Base-by-base conservation (phyloP, 139 green algal genomes). In the Micractinium sp. region DNA sequence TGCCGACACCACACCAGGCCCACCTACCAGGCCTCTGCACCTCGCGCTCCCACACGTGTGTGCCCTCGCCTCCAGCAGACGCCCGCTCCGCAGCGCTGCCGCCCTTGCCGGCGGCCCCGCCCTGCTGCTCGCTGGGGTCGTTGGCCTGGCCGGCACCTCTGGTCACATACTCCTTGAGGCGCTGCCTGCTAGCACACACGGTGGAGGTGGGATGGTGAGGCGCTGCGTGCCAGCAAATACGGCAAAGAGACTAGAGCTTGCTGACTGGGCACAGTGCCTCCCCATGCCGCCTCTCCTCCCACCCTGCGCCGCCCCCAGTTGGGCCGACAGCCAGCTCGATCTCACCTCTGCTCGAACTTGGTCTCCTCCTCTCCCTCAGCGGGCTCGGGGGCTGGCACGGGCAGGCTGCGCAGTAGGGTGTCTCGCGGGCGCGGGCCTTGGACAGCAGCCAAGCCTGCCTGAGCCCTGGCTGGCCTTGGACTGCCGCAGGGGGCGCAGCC, bases 281-380 rank as follows among this genome's bases (percentile, higher is more conserved):
- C 47, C 9, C 47, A 56, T 56, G 47, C 47, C 47, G 47, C 47
- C 47, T 5, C 47, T 56, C 47, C 47, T 5, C 47, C 47, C 47
- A 56, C 47, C 47, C 47, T 56, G 47, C 47, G 47, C 47, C 47
- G 47, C 7, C 47, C 7, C 47, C 9, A 5, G 47, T 56, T 7
- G 67, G 67, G 67, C 67, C 23, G 67, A 16, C 67, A 76, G 16
- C 60, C 16, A 35, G 20, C 67, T 3, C 67, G 13, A n/a, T n/a
- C n/a, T 47, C 75, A 31, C 79, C 79, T 41, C 82, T 66, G 61
- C 82, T 87, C 63, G 38, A 87, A 87, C 61, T 77, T 77, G 63
- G 82, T 79, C 63, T 87, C 61, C 47, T 85, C 79, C 47, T 67
- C 41, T 35, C 63, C 82, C 36, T 87, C 82, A 9, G 47, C 63